Evolutionary conservation across 805 yeast genomes (phyloP), one percentile per base, ranked within the genome.

Genomic region (Pichia phayaonensis): DNA sequence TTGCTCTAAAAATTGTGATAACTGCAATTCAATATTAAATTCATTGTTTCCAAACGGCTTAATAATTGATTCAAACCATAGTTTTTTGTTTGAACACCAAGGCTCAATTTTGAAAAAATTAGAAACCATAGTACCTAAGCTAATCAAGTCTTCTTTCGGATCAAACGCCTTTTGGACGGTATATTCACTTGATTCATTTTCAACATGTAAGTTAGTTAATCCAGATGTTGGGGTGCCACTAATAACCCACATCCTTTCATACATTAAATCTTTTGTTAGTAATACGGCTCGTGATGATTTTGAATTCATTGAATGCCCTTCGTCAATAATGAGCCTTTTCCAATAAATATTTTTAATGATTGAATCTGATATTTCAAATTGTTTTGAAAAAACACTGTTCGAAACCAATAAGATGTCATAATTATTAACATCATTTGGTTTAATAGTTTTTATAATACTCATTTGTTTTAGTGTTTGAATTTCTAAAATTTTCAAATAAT

Each of bases 141-240:
- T 76, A 11, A 59, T 48, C 45, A 83, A 60, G 60, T 83, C 90
- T 34, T 75, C 79, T 40, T 66, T 66, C 7, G 77, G 78, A 57
- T 75, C 73, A 60, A 79, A 81, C 24, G 64, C 69, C 47, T 72
- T 72, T 53, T 74, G 77, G 4, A 81, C 74, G 0, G 72, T 67
- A 57, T 80, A 80, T 29, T 63, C 67, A 31, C 57, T 60, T 12
- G 56, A 51, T 16, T 63, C 68, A 47, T 67, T 64, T 48, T 65
- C 68, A 54, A 82, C 74, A 54, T 79, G 77, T 8, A 81, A 60
- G 42, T 73, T 74, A 0, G 89, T 81, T 47, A 84, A 66, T 0
- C 90, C 90, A 0, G 85, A 74, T 0, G 89, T 83, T 5, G 90
- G 90, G 0, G 90, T 84, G 29, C 90, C 90, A 0, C 86, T 80